Base-by-base conservation (phyloP, 495 filamentous ascomycete species). In the Annulohypoxylon bovei region DNA sequence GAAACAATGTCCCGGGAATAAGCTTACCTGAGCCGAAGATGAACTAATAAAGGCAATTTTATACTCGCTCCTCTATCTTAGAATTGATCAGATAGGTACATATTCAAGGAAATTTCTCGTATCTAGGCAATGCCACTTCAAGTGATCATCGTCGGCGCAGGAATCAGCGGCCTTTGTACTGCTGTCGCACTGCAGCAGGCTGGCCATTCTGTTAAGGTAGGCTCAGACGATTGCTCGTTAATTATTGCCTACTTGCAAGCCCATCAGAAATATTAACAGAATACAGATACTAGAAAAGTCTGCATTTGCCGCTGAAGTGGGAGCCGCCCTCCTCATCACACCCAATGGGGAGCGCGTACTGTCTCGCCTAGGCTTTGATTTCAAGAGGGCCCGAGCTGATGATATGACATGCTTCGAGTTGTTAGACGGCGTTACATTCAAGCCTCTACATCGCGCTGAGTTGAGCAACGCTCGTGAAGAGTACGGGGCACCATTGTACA, bases 81-180 rank as follows among this genome's bases (percentile, higher is more conserved):
- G 8, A 40, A 23, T 25, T 30, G 33, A 11, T 37, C 33, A 37
- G 11, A 9, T 20, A n/a, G n/a, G n/a, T 25, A 33, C 8, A 3
- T 39, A 28, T 30, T 6, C 20, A 39, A 62, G 28, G 28, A 4
- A 3, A 23, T 35, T 1, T 14, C 20, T 11, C 30, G 22, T n/a
- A 7, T 44, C 49, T 1, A 35, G 1, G 44, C 40, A 2, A 68
- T 68, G 65, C 39, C 65, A 30, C 28, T 62, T 30, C 49, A 50
- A 47, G 76, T 88, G 27, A 70, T 86, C 30, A 79, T 89, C 46
- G 82, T 87, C 52, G 87, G 87, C 18, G 87, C 86, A 14, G 87
- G 87, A 8, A 82, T 89, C 16, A 80, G 81, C n/a, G 88, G 88
- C 11, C 76, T 90, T 1, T 81, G 81, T 7, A 81, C 86, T n/a